phyloP scores from a whole-genome alignment of 345 rosid species.

The Syzygium oleosum region DNA sequence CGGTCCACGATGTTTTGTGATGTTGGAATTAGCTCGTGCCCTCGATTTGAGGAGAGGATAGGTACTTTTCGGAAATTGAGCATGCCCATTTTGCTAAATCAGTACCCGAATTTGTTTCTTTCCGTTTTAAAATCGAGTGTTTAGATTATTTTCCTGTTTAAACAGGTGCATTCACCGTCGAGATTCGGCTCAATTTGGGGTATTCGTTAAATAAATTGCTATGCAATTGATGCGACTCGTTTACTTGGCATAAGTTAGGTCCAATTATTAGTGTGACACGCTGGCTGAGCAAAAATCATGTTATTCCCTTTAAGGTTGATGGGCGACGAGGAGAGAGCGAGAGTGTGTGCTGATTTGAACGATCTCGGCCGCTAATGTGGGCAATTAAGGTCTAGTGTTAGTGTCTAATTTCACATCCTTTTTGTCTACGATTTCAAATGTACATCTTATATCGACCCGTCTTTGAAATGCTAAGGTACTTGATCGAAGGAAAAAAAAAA shows the following conservation, averaged over 20 bases:
- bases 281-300: not conserved
- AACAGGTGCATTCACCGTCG: rapidly evolving
- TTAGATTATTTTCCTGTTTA: not conserved
- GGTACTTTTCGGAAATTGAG: not conserved
- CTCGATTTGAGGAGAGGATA: not conserved
- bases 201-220: not conserved
- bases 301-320: not conserved
- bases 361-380: rapidly evolving
- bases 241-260: not conserved
- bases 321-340: not conserved
- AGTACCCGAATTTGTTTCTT: not conserved
- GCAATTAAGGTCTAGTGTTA: not conserved
- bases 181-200: not conserved
- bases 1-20: not conserved
- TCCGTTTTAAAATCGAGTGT: not conserved
- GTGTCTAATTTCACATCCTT: rapidly evolving
- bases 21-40: not conserved
- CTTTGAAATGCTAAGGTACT: not conserved
- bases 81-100: not conserved
- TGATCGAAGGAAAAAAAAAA: not conserved
- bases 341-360: not conserved
- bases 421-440: rapidly evolving
- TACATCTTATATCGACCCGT: rapidly evolving
- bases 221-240: not conserved
- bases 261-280: rapidly evolving